Evolutionary conservation across 1,139 yeast species (phyloP).

Genomic region (Geotrichum bryndzae): DNA sequence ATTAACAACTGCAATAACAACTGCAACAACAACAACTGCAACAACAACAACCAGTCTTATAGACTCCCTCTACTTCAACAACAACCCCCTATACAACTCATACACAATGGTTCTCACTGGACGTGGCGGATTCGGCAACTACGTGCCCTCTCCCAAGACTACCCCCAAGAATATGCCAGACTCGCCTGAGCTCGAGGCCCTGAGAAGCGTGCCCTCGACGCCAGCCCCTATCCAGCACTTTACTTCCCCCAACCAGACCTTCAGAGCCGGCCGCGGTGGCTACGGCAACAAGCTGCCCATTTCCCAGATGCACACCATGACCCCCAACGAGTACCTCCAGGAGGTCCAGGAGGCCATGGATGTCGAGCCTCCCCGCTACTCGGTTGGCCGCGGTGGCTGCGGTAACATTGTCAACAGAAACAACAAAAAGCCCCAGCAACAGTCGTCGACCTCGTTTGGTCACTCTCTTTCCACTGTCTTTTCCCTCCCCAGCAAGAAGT

Average conservation of each 20-base stretch:
- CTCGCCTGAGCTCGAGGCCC: conserved; percentile 16
- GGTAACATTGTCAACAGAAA: conserved; percentile 31
- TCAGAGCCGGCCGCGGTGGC: conserved; percentile 38
- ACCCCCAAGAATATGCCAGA: conserved; percentile 14
- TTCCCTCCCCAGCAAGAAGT: conserved; percentile 6
- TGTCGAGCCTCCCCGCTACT: conserved; percentile 31
- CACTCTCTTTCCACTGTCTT: conserved; percentile 1
- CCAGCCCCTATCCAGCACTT: conserved; percentile 37
- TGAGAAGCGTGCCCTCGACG: conserved; percentile 24
- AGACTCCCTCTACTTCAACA: neutral
- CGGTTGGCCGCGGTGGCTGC: conserved; percentile 38
- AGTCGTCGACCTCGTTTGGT: neutral
- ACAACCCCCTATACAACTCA: conserved; percentile 3
- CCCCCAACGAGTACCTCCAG: conserved; percentile 34
- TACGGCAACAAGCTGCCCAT: conserved; percentile 36
- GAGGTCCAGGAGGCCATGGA: conserved; percentile 33
- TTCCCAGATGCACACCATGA: conserved; percentile 28
- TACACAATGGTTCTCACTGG: conserved; percentile 32
- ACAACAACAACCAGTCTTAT: neutral
- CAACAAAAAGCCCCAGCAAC: neutral
- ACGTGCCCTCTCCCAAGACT: conserved; percentile 21
- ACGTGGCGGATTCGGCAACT: conserved; percentile 35
- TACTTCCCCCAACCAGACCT: conserved; percentile 33
- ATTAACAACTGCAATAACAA: neutral
- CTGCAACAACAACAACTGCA: too few relatives aligned